Conservation (phyloP, 495 filamentous ascomycete genomes). For the Penicillium lividum region DNA sequence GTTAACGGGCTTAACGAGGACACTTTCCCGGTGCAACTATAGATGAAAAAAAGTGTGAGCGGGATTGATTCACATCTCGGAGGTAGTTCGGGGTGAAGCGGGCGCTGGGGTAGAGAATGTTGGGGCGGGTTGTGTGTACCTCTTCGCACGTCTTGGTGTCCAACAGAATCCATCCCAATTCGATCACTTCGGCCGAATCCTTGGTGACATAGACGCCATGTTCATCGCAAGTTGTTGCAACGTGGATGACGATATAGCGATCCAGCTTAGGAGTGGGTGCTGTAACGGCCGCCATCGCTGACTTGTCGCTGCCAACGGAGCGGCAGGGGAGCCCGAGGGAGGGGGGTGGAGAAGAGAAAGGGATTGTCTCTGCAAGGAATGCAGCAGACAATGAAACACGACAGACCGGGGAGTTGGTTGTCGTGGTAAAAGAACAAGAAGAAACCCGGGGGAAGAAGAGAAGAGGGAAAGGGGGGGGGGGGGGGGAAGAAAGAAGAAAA, state of each 20-base stretch:
- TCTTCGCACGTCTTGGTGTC: conserved; percentile 90
- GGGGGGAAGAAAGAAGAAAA: conserved; percentile 22
- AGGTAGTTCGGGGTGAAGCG: conserved; percentile 15
- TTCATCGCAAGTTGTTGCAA: conserved; percentile 98
- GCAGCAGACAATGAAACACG: conserved; percentile 41
- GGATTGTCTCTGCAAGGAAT: conserved; percentile 36
- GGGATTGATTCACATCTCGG: conserved; percentile 4
- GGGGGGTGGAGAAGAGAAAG: conserved; percentile 20
- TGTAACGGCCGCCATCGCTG: conserved; percentile 51
- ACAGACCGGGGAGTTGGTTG: conserved; percentile 22
- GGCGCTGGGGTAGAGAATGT: conserved; percentile 16
- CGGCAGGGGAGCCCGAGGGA: conserved; percentile 28
- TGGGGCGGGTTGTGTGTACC: conserved; percentile 60
- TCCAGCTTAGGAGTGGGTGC: conserved; percentile 70
- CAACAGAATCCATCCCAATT: conserved; percentile 95
- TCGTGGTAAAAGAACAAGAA: conserved; percentile 26
- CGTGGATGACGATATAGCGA: conserved; percentile 95
- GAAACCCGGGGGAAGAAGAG: conserved; percentile 29
- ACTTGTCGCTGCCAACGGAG: conserved; percentile 33
- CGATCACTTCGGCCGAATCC: conserved; percentile 98
- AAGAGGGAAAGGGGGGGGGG: conserved; percentile 28
- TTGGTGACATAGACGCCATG: conserved; percentile 99
- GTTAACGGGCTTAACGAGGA: conserved; percentile 96
- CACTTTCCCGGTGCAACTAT: conserved; percentile 90
- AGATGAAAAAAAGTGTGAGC: conserved; percentile 11